These are phyloP conservation scores for Pestalotiopsis sp. DNA, from an alignment of 2,329 filamentous ascomycete species.

Conservation along the genomic window DNA sequence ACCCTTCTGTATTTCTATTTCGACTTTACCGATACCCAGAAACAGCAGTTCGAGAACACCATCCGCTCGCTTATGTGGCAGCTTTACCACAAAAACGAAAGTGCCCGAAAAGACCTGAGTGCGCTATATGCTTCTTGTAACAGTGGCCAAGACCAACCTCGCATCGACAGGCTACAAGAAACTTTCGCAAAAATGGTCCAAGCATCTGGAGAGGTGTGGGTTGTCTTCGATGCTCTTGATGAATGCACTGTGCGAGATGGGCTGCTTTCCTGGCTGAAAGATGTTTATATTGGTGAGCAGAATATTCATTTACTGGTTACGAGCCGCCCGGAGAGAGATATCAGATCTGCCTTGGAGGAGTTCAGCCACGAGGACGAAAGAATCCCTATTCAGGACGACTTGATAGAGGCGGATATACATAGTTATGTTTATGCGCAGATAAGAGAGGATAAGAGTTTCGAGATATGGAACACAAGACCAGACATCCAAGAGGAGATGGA, in stretches of 20 bases:
- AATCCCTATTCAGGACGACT: constrained; percentile 22
- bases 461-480: constrained; percentile 25
- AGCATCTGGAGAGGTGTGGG: constrained; percentile 16
- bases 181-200: constrained; percentile 24
- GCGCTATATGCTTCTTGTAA: constrained; percentile 27
- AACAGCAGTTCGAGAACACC: constrained; percentile 35
- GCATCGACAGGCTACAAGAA: constrained; percentile 23
- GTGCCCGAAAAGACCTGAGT: constrained; percentile 23
- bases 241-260: constrained; percentile 22
- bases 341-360: constrained; percentile 19
- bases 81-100: constrained; percentile 25
- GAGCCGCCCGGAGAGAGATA: constrained; percentile 29
- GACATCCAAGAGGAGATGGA: constrained; percentile 27
- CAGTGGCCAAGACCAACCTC: constrained; percentile 26
- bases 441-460: constrained; percentile 19
- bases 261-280: constrained; percentile 19
- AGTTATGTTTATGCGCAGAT: constrained; percentile 26
- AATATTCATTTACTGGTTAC: constrained; percentile 22
- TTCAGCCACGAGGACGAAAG: constrained; percentile 15
- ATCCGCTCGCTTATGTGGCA: constrained; percentile 40
- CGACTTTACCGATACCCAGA: constrained; percentile 39
- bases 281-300: neutral
- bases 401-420: constrained; percentile 28
- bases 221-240: constrained; percentile 33
- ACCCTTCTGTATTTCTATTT: constrained; percentile 37